Percentiles rank a stretch among this genome's conserved stretches.
Evolutionary conservation across 441 rosid genomes (phyloP).

Genomic region (Jatropha podagrica): DNA sequence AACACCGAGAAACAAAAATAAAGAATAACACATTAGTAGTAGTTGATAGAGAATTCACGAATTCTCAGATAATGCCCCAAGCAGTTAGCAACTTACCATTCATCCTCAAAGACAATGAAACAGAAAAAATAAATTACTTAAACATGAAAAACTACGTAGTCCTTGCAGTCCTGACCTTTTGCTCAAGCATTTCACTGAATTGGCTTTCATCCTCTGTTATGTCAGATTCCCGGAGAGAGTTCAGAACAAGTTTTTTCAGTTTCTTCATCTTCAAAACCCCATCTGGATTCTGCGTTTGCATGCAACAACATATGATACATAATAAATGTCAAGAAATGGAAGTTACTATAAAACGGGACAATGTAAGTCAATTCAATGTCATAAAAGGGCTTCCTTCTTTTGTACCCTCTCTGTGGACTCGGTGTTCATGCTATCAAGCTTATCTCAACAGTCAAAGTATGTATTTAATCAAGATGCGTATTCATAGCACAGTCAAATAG

Average conservation of each 20-base stretch:
- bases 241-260: conserved; percentile 57
- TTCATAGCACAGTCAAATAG: not conserved
- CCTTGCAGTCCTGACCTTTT: conserved; percentile 50
- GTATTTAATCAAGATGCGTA: too few relatives aligned
- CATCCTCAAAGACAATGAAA: too few relatives aligned
- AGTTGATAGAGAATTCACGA: not conserved
- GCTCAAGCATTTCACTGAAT: conserved; percentile 45
- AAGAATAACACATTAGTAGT: too few relatives aligned
- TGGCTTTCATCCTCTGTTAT: conserved; percentile 40
- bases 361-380: not conserved
- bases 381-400: not conserved
- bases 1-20: conserved; percentile 3
- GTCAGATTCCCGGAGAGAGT: conserved; percentile 55
- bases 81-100: not conserved
- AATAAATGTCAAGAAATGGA: not conserved
- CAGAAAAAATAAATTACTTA: too few relatives aligned
- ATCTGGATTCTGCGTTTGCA: conserved; percentile 52
- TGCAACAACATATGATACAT: not conserved
- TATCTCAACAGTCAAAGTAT: not conserved
- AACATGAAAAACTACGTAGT: not conserved
- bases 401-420: not conserved
- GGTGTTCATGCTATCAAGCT: not conserved
- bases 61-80: not conserved
- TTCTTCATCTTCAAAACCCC: conserved; percentile 74
- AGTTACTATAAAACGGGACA: not conserved